Evolutionary conservation across 345 rosid species (phyloP).

Genomic region (Gossypium bickii): DNA sequence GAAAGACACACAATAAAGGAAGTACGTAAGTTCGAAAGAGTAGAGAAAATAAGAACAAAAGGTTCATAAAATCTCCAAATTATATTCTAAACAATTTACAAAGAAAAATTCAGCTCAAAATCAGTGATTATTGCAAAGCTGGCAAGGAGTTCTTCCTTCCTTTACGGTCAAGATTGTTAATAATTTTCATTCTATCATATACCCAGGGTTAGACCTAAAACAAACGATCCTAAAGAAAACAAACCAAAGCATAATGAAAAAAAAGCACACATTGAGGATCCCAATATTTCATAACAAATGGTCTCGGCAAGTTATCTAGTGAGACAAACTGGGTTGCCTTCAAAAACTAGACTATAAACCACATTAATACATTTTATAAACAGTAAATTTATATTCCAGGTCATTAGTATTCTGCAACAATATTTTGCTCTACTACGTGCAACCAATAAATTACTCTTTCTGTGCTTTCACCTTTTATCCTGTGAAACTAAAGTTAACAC

Average conservation of each 20-base stretch:
- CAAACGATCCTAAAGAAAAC: neutral
- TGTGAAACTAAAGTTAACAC: neutral
- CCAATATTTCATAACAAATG: neutral
- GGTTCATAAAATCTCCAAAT: neutral
- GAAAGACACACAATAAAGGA: neutral
- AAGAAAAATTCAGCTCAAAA: conserved; percentile 1
- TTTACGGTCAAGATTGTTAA: neutral
- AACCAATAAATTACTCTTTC: neutral
- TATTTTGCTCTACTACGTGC: neutral
- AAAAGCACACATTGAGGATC: neutral
- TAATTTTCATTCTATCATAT: neutral
- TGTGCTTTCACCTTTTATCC: neutral
- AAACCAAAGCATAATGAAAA: neutral
- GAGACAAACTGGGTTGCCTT: neutral
- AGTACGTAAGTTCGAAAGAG: neutral
- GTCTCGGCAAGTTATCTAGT: neutral
- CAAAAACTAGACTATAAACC: neutral
- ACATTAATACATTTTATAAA: neutral
- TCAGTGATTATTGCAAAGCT: neutral
- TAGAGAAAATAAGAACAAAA: neutral
- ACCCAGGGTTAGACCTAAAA: neutral
- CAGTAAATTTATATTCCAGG: neutral
- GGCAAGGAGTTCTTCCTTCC: neutral
- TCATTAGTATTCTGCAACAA: neutral
- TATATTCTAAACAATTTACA: neutral